Evolutionary conservation across 805 yeast species (phyloP), one percentile per base, ranked within the genome.

Genomic region (Yarrowia sp.): DNA sequence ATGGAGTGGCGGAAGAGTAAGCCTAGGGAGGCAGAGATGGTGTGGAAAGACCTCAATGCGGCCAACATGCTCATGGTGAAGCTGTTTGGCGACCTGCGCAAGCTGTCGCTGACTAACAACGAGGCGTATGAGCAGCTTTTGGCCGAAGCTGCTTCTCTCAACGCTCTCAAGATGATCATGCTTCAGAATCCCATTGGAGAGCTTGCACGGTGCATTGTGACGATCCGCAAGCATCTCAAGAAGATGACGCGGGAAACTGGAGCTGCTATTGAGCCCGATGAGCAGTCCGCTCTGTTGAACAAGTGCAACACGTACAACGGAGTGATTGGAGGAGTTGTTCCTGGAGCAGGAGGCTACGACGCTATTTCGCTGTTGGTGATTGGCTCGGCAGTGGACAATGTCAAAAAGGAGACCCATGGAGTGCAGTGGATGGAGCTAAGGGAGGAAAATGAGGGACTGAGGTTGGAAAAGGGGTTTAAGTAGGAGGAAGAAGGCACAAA

Each of bases 321-420:
- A 15, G 95, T 92, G 40, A 73, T 94, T 19, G 97, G 97, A 0
- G 98, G 97, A n/a, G 93, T 95, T 42, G 97, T 95, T 3, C 99
- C 99, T 0, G 99, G 99, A 1, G 99, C 99, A 0, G 99, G 99
- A 36, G 99, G 99, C 0, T 90, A 87, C 75, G 99, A 95, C 80
- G 99, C 99, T 0, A 85, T 95, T 19, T 85, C 96, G 69, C 74
- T 94, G 36, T 77, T 95, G 36, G 88, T 89, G 2, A 82, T 84
- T 1, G 86, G 84, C 36, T 74, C 77, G 0, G 76, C 84, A 2
- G 76, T 84, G 2, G 77, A 74, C 2, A 70, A 73, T 11, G 80
- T 86, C 55, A 67, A 70, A 40, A 45, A 71, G 0, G 72, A 74
- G 5, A 85, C 87, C 69, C 68, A 74, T 5, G 77, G 78, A 16